Evolutionary conservation across 2,329 filamentous ascomycete genomes (phyloP).

Genomic region (Cadophora luteo-olivacea): DNA sequence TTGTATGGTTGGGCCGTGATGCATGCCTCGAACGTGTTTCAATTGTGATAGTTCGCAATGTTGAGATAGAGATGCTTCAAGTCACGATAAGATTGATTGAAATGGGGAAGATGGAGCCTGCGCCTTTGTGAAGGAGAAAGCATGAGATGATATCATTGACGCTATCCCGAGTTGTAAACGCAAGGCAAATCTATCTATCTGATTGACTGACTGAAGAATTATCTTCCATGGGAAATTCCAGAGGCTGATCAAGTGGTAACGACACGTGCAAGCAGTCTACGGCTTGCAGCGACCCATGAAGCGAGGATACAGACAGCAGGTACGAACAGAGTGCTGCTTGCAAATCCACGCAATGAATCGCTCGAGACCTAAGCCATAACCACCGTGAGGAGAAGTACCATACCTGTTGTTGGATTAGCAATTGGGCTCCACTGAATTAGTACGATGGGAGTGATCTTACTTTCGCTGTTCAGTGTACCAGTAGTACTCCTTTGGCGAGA

Average conservation of each 20-base stretch:
- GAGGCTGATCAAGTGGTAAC: not conserved
- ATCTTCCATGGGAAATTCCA: not conserved
- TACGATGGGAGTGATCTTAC: slow-evolving; percentile 59
- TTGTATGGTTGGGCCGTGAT: not conserved
- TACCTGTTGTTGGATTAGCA: slow-evolving; percentile 61
- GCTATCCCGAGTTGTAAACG: not conserved
- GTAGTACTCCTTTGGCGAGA: slow-evolving; percentile 87
- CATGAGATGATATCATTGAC: slow-evolving; percentile 10
- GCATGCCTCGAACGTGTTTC: not conserved
- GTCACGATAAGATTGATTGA: too few species aligned
- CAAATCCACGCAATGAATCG: slow-evolving; percentile 71
- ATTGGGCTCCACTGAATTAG: not conserved
- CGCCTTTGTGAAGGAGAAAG: not conserved
- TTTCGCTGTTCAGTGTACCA: slow-evolving; percentile 97
- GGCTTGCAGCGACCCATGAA: slow-evolving; percentile 85
- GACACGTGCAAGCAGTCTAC: slow-evolving; percentile 47
- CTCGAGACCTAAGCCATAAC: slow-evolving; percentile 92
- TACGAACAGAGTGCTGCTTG: slow-evolving; percentile 69
- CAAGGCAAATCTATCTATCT: slow-evolving; percentile 13
- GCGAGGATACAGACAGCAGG: slow-evolving; percentile 77
- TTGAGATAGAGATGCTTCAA: not conserved
- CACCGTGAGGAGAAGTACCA: slow-evolving; percentile 80
- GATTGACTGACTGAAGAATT: not conserved
- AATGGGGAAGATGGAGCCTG: too few species aligned
- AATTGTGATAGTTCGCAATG: not conserved